Evolutionary conservation across 1,139 yeast species (phyloP).

Genomic region (Debaryomycetaceae sp.): DNA sequence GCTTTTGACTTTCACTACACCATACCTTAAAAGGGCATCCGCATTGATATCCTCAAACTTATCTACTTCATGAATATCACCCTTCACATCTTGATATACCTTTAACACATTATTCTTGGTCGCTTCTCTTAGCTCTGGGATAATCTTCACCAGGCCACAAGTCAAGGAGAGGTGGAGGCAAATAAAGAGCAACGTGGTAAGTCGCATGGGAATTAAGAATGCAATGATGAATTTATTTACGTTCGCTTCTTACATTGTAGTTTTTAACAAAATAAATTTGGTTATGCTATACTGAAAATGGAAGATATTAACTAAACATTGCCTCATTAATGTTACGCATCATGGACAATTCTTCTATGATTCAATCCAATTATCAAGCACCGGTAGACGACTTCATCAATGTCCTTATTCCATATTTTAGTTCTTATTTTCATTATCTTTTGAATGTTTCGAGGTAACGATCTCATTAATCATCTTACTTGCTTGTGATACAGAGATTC

Average conservation of each 20-base stretch:
- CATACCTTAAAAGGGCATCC: slow-evolving; percentile 11
- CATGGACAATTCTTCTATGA: no score
- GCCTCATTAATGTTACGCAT: no score
- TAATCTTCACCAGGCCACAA: not conserved
- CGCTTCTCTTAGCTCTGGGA: not conserved
- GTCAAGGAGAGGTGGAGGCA: not conserved
- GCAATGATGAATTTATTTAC: no score
- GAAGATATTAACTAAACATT: no score
- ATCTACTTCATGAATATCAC: slow-evolving; percentile 7
- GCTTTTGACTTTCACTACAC: slow-evolving; percentile 11
- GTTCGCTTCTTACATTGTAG: not conserved
- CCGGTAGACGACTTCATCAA: no score
- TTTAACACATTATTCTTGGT: slow-evolving; percentile 1
- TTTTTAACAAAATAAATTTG: not conserved
- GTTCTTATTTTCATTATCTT: not conserved
- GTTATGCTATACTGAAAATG: not conserved
- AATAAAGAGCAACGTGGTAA: not conserved
- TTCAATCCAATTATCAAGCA: no score
- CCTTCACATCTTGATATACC: slow-evolving; percentile 5
- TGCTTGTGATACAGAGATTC: slow-evolving; percentile 14
- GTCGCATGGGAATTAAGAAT: no score
- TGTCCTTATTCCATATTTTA: no score
- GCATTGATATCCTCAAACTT: slow-evolving; percentile 13
- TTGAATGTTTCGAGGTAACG: slow-evolving; percentile 5
- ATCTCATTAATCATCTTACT: slow-evolving; percentile 17